A percentile compares a stretch with the other conserved stretches of the same genome.
Evolutionary conservation across 1,284 basidiomycete genomes (phyloP).

Genomic region (Fomitopsis pinicola): DNA sequence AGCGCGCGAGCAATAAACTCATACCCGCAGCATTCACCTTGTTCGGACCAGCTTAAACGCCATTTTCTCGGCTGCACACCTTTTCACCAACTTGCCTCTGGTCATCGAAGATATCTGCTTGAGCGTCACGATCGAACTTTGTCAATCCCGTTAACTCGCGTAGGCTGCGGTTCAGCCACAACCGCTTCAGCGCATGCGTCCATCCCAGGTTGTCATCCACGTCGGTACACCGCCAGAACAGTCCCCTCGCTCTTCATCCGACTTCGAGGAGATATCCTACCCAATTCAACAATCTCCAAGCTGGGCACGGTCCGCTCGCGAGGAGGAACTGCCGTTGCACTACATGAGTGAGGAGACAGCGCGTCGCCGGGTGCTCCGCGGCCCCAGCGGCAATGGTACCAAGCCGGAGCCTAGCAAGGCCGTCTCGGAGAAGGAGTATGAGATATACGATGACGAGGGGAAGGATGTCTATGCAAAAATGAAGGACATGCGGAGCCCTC

Average conservation of each 20-base stretch:
- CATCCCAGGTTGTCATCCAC: slow-evolving; percentile 63
- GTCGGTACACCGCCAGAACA: slow-evolving; percentile 50
- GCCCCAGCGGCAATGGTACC: slow-evolving; percentile 33
- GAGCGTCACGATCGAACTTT: not conserved
- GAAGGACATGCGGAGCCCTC: slow-evolving; percentile 40
- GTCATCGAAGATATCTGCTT: not conserved
- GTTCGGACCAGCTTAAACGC: not conserved
- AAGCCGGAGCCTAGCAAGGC: slow-evolving; percentile 31
- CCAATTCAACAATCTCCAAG: slow-evolving; percentile 37
- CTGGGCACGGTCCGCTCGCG: slow-evolving; percentile 32
- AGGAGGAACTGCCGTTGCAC: slow-evolving; percentile 63
- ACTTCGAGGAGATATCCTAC: slow-evolving; percentile 68
- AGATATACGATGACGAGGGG: slow-evolving; percentile 57
- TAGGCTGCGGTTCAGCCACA: not conserved
- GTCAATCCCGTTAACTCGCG: not conserved
- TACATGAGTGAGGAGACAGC: slow-evolving; percentile 70
- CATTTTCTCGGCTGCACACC: too few relatives aligned
- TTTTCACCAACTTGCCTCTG: not conserved
- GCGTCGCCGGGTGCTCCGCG: slow-evolving; percentile 52
- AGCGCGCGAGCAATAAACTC: not conserved
- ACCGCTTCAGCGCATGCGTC: slow-evolving; percentile 44
- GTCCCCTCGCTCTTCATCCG: slow-evolving; percentile 43
- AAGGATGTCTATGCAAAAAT: slow-evolving; percentile 74
- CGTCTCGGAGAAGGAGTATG: slow-evolving; percentile 28
- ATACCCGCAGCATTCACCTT: slow-evolving; percentile 2